Base-by-base conservation (phyloP, 805 yeast genomes). In the Zygosaccharomyces bailii region DNA sequence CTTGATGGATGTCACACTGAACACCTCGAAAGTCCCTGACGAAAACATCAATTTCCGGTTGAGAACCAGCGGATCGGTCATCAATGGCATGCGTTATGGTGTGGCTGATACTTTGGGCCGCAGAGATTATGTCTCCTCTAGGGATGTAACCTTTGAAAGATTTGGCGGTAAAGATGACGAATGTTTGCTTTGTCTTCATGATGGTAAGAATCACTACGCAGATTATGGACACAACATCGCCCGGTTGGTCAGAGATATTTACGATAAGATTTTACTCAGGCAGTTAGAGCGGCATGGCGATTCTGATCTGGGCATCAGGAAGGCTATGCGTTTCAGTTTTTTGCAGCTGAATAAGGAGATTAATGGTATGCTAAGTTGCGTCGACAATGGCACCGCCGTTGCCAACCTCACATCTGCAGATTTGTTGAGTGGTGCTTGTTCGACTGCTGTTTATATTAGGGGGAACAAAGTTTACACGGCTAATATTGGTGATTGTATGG, bases 1-100 rank as follows among this genome's bases (percentile, higher is more conserved):
- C 0, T 72, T 93, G 50, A 88, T 93, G 83, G 99, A 93, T 70
- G 95, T 93, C 18, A 93, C 99, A 0, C 74, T 91, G 49, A 88
- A 96, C 1, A 84, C 95, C 0, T 82, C 89, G 11, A 74, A 84
- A 10, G 85, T 90, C 5, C 98, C 97, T 6, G 98, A 91, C 65
- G 96, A 90, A 64, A 73, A 78, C 8, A 79, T 79, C 9, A 82
- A 85, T 55, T 77, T 86, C 53, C 84, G 99, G 68, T 84, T 93
- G 14, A 79, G 99, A 55, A 87, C 97, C 0, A 85, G 96, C 0
- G 91, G 90, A 11, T 84, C 96, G 0, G 84, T 79, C 39, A 66
- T 87, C 17, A 82, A 84, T 38, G 78, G 77, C 36, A 76, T 86
- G 69, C 80, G 88, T 0, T 88, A 89, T 59, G 99, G 99, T 60